Evolutionary conservation across 768 basidiomycete species (phyloP).

Genomic region (Crepidotus variabilis): DNA sequence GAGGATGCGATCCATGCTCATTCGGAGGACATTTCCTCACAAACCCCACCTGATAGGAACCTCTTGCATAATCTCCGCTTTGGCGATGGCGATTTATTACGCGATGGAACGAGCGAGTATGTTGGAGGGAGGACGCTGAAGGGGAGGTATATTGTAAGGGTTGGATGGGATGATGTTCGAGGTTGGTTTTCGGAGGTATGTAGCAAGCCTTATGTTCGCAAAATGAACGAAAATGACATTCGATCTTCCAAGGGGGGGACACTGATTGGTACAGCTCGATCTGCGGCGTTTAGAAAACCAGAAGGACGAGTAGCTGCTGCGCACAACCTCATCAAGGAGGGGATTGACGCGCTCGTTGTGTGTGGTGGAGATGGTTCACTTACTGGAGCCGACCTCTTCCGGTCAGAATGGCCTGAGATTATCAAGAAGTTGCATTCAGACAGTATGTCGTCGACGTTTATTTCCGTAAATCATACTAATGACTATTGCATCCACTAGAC

Average conservation of each 20-base stretch:
- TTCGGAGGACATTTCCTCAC: constrained; percentile 4
- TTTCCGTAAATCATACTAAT: background rate
- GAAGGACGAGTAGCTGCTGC: constrained; percentile 91
- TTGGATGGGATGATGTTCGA: constrained; percentile 97
- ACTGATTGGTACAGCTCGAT: constrained; percentile 91
- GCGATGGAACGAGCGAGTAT: constrained; percentile 79
- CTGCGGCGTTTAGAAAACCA: constrained; percentile 73
- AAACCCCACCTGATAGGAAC: constrained; percentile 26
- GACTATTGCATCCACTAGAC: constrained; percentile 33
- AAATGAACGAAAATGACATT: background rate
- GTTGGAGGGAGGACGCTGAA: constrained; percentile 70
- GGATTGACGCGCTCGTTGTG: constrained; percentile 94
- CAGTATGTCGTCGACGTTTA: constrained; percentile 34
- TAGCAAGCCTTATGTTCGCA: background rate
- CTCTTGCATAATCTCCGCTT: constrained; percentile 77
- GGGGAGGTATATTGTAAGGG: constrained; percentile 89
- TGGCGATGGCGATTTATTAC: constrained; percentile 73
- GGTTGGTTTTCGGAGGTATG: constrained; percentile 89
- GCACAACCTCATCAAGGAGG: constrained; percentile 89
- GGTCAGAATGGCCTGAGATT: constrained; percentile 92
- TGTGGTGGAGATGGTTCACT: constrained; percentile 97
- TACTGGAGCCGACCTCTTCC: constrained; percentile 92
- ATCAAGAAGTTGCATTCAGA: constrained; percentile 61
- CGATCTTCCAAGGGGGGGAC: constrained; percentile 72
- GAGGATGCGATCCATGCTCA: constrained; percentile 13